Base-by-base conservation (phyloP, 345 rosid species). In the Eucalyptus cloeziana region DNA sequence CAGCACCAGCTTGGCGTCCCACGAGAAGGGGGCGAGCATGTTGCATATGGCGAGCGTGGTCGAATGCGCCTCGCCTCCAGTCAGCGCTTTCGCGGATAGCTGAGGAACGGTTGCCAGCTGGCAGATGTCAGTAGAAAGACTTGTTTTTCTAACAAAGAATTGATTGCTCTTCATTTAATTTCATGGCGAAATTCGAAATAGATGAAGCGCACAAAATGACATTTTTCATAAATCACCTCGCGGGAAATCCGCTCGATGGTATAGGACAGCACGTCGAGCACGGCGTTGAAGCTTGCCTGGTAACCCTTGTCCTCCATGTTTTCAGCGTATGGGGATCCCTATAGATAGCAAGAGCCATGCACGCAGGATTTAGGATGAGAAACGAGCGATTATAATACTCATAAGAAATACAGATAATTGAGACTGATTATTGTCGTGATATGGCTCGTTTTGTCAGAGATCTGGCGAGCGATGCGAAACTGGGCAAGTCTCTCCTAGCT, bases 1-100 rank as follows among this genome's bases (percentile, higher is more conserved):
- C 90, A 97, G 94, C 88, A 94, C 96, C 90, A 96, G 88, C 92
- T 96, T 97, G 89, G 96, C 94, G 86, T 95, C 98, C 99, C 99
- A 97, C 33, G 94, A 56, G 90, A 94, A 96, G 88, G 88, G 89
- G 25, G 95, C 89, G 54, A 97, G 90, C 90, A 91, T 90, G 87
- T 90, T 89, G 89, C 95, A 88, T 89, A 96, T 92, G 81, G 97
- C 43, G 88, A 95, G 90, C 7, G 96, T 89, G 8, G 96, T 92
- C 40, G 93, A 87, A 69, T 96, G 98, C 71, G 94, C 92, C 37
- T 95, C 98, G 22, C 93, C 95, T 13, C 94, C 94, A 71, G 92
- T 95, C 49, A 93, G 90, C 91, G 96, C 92, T 90, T 95, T 94
- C 93, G 92, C 92, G 44, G 94, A 89, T 85, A 97, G 94, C 98